These are phyloP conservation scores for Hordeum marinum DNA, from an alignment of 176 grass and related monocot species.

Conservation along the genomic window DNA sequence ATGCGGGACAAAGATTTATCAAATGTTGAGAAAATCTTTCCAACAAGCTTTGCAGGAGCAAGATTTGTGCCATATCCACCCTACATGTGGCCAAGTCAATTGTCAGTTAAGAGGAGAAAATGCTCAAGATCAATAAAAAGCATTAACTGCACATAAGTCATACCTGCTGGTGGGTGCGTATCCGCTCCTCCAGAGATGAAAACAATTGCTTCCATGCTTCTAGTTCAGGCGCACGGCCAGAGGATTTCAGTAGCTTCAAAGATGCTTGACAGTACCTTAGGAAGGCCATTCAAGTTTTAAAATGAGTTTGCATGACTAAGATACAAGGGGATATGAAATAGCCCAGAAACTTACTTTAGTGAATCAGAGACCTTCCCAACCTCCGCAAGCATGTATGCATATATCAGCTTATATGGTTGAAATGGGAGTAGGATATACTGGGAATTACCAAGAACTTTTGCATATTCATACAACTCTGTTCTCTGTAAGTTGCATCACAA, in stretches of 20 bases:
- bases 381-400: conserved; percentile 95
- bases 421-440: conserved; percentile 81
- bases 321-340: conserved; percentile 12
- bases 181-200: conserved; percentile 74
- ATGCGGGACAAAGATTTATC: conserved; percentile 83
- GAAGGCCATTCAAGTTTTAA: conserved; percentile 13
- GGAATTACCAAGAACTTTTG: conserved; percentile 87
- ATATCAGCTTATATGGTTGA: conserved; percentile 94
- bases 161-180: conserved; percentile 92
- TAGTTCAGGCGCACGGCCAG: conserved; percentile 69
- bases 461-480: conserved; percentile 92
- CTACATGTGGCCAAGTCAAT: conserved; percentile 25
- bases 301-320: conserved; percentile 2
- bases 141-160: background rate
- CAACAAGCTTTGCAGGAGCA: conserved; percentile 79
- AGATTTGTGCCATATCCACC: conserved; percentile 83
- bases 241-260: conserved; percentile 69
- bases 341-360: conserved; percentile 49
- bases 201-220: conserved; percentile 82
- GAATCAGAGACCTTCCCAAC: conserved; percentile 87
- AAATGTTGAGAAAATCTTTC: conserved; percentile 76
- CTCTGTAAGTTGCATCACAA: conserved; percentile 40
- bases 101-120: background rate
- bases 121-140: background rate
- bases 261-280: conserved; percentile 94